Base-by-base conservation (phyloP, 306 rosid species). In the Arachis stenosperma region DNA sequence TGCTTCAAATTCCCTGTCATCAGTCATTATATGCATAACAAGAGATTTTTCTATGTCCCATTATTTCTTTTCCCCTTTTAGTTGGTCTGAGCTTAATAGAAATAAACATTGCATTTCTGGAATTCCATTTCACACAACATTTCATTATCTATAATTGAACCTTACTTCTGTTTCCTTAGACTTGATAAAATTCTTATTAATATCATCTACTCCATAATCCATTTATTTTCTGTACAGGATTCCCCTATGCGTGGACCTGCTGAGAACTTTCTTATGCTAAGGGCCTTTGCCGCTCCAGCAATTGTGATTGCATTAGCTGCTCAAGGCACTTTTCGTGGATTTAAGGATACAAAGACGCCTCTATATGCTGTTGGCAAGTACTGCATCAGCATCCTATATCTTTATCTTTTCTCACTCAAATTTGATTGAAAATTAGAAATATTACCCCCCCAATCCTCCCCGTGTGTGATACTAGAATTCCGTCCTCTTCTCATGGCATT, bases 271-370 rank as follows among this genome's bases (percentile, higher is more conserved):
- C 97, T 94, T 80, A 78, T 87, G 70, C 69, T 89, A 52, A 91
- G 95, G 83, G 97, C 97, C 15, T 88, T 91, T 73, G 98, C 97
- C 64, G 95, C 98, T 79, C 96, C 93, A 39, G 86, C 96, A 6
- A 82, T 88, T 81, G 97, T 91, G 61, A 74, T 94, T 77, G 93
- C 97, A 69, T 92, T 94, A 51, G 98, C 98, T 73, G 96, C 95
- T 52, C 98, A 94, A 77, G 98, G 98, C 77, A 85, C 96, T 42
- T 94, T 89, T 74, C 97, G 98, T 61, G 98, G 98, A 75, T 91
- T 88, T 79, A 82, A 69, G 88, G 98, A 93, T 78, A 93, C 94
- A 39, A 93, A 89, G 86, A 89, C 96, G 0, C 98, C 98, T 79
- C 73, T 94, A 17, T 94, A 76, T 84, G 97, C 98, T 37, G 83